Evolutionary conservation across 2,329 filamentous ascomycete genomes (phyloP), one percentile per base, ranked within the genome.

Genomic region (Bipolaris victoriae): DNA sequence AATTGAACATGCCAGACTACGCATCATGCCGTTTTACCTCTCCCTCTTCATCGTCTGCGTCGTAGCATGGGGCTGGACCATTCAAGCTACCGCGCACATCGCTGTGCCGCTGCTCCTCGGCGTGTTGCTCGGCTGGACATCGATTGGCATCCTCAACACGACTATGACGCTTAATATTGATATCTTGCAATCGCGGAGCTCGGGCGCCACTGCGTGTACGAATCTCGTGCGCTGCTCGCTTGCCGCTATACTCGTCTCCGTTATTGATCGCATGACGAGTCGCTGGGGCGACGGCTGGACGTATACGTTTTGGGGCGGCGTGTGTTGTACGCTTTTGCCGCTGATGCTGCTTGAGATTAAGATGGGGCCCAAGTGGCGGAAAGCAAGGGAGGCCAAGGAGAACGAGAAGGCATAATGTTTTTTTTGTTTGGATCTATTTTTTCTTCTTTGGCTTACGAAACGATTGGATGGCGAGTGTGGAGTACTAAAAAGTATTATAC

Each of bases 141-240:
- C 64, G 1, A 71, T 71, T 16, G 68, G 61, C 5, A 70, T 72
- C 6, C 37, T 72, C 22, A 72, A 71, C 40, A 69, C 69, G 0
- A 72, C 69, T 0, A 71, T 72, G 68, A 69, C 69, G 41, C 60
- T 70, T 20, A 69, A 70, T 3, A 67, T 72, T 15, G 69, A 72
- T 22, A 72, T 72, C n/a, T 11, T 72, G 46, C 68, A 70, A 15
- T 59, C 57, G 0, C 50, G 68, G 3, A 70, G 67, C 26, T 70
- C 68, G 1, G 68, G 67, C 0, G 69, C 67, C 0, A 71, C 67
- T 3, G 67, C 69, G 5, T 72, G 68, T 37, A 72, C 65, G 24
- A 72, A 72, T 24, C 7, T 71, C 0, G 68, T 69, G 6, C 56
- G 68, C 5, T 72, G 69, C 48, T 69, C 64, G 39, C 46, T 72